Evolutionary conservation across 257 asterid genomes (phyloP).

Genomic region (Craterostigma plantagineum): DNA sequence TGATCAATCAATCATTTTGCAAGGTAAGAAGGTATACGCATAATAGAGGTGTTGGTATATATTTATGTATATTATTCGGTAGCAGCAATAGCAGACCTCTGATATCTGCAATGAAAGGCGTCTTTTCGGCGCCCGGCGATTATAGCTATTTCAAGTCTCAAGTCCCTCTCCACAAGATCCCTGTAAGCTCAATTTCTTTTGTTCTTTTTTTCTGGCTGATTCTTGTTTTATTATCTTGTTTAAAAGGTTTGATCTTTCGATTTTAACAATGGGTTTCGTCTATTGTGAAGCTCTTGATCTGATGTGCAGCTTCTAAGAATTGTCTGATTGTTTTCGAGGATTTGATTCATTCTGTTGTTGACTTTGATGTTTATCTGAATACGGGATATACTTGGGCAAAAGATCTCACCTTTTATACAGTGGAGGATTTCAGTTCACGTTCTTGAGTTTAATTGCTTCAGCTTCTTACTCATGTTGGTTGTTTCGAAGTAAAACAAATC

Average conservation of each 20-base stretch:
- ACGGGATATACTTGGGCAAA: too few relatives aligned
- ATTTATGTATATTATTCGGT: conserved; percentile 6
- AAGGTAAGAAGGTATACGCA: too few relatives aligned
- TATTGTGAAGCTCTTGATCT: background rate
- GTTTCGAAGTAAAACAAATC: background rate
- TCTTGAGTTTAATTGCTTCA: too few relatives aligned
- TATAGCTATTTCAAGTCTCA: conserved; percentile 94
- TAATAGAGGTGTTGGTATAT: too few relatives aligned
- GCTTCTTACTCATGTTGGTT: background rate
- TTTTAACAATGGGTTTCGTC: background rate
- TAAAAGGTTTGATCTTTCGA: background rate
- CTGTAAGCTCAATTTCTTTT: conserved; percentile 38
- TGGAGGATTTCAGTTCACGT: too few relatives aligned
- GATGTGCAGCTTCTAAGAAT: background rate
- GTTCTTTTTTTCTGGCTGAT: conserved; percentile 1
- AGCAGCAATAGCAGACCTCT: conserved; percentile 8
- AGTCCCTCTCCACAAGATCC: conserved; percentile 98
- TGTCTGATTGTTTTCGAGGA: too few relatives aligned
- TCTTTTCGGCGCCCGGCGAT: conserved; percentile 92
- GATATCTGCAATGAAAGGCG: conserved; percentile 66
- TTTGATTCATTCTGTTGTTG: too few relatives aligned
- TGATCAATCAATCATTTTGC: too few relatives aligned
- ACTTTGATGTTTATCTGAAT: too few relatives aligned
- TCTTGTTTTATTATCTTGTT: background rate
- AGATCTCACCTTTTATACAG: too few relatives aligned